Evolutionary conservation across 192 early-diverging fungal genomes (phyloP).

Genomic region (Coemansia interrupta): DNA sequence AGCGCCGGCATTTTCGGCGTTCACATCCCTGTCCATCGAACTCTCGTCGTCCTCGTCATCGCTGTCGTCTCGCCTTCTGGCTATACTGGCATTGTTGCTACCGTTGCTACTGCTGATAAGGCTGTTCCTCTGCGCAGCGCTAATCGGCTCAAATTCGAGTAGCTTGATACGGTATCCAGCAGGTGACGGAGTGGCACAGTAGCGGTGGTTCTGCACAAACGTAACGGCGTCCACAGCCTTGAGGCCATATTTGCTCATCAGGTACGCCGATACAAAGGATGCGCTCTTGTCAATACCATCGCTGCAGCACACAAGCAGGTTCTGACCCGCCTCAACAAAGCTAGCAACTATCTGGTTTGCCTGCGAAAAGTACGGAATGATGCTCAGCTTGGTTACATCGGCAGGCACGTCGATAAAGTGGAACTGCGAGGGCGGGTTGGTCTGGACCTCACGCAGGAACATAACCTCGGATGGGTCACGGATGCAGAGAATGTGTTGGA

Average conservation of each 20-base stretch:
- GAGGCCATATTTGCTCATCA: conserved; percentile 73
- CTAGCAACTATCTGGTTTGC: conserved; percentile 60
- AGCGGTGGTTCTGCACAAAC: conserved; percentile 80
- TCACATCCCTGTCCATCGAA: background rate
- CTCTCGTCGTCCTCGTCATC: conserved; percentile 21
- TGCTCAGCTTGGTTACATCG: conserved; percentile 66
- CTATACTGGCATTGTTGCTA: background rate
- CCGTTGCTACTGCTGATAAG: background rate
- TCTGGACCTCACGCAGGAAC: conserved; percentile 53
- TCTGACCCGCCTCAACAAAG: conserved; percentile 43
- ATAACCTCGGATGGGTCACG: conserved; percentile 65
- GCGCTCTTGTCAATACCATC: conserved; percentile 83
- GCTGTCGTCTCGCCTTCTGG: conserved; percentile 3
- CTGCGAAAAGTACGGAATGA: conserved; percentile 74
- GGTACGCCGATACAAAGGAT: conserved; percentile 82
- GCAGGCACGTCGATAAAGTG: conserved; percentile 74
- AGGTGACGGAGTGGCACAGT: conserved; percentile 61
- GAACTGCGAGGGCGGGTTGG: conserved; percentile 60
- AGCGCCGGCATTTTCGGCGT: background rate
- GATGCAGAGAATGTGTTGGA: conserved; percentile 78
- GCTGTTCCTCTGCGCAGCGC: conserved; percentile 20
- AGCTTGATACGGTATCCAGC: conserved; percentile 46
- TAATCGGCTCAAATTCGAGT: conserved; percentile 46
- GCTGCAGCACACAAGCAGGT: conserved; percentile 67
- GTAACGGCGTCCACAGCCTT: conserved; percentile 69